Base-by-base conservation (phyloP, 176 grass and related monocot species). In the Miscanthus lutarioriparius region DNA sequence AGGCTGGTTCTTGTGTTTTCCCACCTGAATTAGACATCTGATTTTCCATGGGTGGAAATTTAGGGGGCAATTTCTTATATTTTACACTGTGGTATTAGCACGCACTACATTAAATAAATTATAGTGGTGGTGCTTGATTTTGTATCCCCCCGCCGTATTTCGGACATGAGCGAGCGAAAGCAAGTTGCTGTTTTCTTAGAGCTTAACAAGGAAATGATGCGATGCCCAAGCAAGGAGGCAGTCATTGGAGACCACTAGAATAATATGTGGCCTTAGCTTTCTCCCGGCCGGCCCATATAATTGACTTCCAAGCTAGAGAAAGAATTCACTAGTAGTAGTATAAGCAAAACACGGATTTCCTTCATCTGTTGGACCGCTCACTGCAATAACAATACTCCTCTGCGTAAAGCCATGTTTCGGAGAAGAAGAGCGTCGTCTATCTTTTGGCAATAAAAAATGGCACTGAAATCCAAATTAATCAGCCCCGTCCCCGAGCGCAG, bases 141-240 rank as follows among this genome's bases (percentile, higher is more conserved):
- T 45, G 11, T 45, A 45, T 45, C 47, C 47, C 15, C 14, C 15
- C 15, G 4, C 49, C 16, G 49, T 53, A 19, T 56, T 54, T 8
- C 4, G 19, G 53, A 56, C 49, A 53, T 20, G 49, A 53, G 49
- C 49, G 6, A 51, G 6, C 17, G 6, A 20, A 54, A 1, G 16
- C 17, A 54, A 20, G 14, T 49, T 54, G 22, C 30, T 49, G 22
- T 72, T 86, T 54, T 67, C 22, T 20, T 22, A 56, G 25, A 68
- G 5, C 61, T 67, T 67, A 86, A 66, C 2, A 43, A 76, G 19
- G 62, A 82, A 62, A 62, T 69, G n/a, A 49, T 75, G 67, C 25
- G 49, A 26, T 56, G 20, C 39, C n/a, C 22, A 36, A 16, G n/a
- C 15, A 12, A 62, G n/a, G 4, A 47, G 47, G 38, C 47, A 7